phyloP scores from a whole-genome alignment of 2,329 filamentous ascomycete genomes.

The Neoarthrinium moseri region DNA sequence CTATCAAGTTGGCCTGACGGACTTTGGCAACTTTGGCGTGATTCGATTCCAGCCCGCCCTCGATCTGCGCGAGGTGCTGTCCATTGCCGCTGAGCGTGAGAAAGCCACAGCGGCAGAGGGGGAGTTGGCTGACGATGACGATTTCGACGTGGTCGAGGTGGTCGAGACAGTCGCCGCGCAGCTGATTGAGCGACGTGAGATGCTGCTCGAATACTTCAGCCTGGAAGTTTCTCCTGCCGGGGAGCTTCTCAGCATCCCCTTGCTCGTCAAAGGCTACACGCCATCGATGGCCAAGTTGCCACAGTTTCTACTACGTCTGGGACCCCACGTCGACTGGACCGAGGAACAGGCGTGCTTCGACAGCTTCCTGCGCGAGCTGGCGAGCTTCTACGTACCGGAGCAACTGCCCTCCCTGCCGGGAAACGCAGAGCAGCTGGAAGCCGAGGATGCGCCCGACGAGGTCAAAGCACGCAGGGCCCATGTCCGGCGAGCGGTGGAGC shows the following conservation, averaged over 20 bases:
- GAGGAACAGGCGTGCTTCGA: constrained; percentile 85
- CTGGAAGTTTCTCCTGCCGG: constrained; percentile 78
- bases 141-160: constrained; percentile 66
- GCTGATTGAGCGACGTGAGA: constrained; percentile 73
- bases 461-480: constrained; percentile 63
- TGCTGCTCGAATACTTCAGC: constrained; percentile 92
- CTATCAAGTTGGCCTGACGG: constrained; percentile 90
- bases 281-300: constrained; percentile 86
- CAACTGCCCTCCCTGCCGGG: constrained; percentile 57
- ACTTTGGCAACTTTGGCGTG: constrained; percentile 91
- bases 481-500: constrained; percentile 74
- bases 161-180: constrained; percentile 65
- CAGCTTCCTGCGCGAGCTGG: constrained; percentile 80
- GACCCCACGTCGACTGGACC: constrained; percentile 84
- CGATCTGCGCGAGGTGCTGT: constrained; percentile 67
- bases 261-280: constrained; percentile 85
- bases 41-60: constrained; percentile 80
- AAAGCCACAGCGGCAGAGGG: constrained; percentile 40
- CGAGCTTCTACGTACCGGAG: constrained; percentile 88
- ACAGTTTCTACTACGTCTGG: constrained; percentile 81
- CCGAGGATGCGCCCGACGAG: constrained; percentile 44
- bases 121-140: constrained; percentile 38
- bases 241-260: constrained; percentile 74
- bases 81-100: constrained; percentile 71
- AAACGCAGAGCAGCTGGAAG: constrained; percentile 27